Conservation (phyloP, 2,329 filamentous ascomycete genomes). For the Rutstroemia sp. region DNA sequence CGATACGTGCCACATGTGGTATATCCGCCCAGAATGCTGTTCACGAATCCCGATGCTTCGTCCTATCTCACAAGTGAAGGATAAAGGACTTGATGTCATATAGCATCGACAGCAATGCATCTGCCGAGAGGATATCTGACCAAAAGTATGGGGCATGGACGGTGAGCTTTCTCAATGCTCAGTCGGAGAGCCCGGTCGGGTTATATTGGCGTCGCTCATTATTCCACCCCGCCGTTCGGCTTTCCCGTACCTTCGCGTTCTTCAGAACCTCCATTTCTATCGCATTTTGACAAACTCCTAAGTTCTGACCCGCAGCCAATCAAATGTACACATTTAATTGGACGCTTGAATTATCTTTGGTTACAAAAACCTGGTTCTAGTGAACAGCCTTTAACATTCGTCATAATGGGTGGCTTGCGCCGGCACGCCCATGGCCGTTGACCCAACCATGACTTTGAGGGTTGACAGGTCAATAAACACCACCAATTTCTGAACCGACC, state of each 20-base stretch:
- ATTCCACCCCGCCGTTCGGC: neutral
- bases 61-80: conserved; percentile 2
- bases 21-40: neutral
- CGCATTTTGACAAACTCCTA: neutral
- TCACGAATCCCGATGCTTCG: neutral
- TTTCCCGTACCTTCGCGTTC: neutral
- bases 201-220: neutral
- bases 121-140: neutral
- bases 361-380: neutral
- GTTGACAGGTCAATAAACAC: neutral
- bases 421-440: neutral
- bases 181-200: neutral
- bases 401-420: neutral
- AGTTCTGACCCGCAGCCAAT: neutral
- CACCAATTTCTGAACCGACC: neutral
- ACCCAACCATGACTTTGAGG: neutral
- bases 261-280: neutral
- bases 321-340: neutral
- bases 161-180: neutral
- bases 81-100: neutral
- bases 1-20: conserved; percentile 3
- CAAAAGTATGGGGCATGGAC: neutral
- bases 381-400: neutral
- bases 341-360: neutral
- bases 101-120: neutral